Conservation (phyloP, 768 basidiomycete genomes). For the Lentinula guzmanii region DNA sequence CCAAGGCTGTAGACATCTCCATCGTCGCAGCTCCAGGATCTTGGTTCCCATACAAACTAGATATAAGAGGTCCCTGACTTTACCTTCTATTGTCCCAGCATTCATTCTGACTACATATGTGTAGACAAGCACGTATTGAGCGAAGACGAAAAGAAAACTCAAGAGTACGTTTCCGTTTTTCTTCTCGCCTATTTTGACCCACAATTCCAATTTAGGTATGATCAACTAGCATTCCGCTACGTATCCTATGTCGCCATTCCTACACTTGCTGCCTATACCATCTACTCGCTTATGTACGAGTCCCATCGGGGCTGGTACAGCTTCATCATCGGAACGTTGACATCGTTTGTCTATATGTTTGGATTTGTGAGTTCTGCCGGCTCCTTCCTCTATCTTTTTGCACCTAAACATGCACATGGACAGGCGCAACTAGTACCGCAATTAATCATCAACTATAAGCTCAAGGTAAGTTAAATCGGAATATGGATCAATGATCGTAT, state of each 20-base stretch:
- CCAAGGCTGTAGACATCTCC: constrained; percentile 85
- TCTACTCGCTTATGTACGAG: constrained; percentile 77
- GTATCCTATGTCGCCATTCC: constrained; percentile 90
- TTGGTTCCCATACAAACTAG: constrained; percentile 69
- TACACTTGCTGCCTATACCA: constrained; percentile 65
- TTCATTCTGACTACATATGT: neutral
- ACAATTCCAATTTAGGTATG: constrained; percentile 49
- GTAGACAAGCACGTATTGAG: constrained; percentile 93
- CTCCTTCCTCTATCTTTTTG: neutral
- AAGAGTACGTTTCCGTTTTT: constrained; percentile 58
- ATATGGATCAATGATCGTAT: constrained; percentile 3
- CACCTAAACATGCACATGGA: constrained; percentile 11
- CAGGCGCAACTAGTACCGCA: constrained; percentile 84
- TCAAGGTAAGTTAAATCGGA: constrained; percentile 56
- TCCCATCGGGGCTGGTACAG: constrained; percentile 95
- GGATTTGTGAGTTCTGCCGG: constrained; percentile 74
- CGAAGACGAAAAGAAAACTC: constrained; percentile 96
- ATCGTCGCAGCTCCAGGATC: constrained; percentile 61
- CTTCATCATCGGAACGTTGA: constrained; percentile 88
- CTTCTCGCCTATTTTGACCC: neutral
- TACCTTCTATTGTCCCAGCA: constrained; percentile 9
- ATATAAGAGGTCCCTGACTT: constrained; percentile 63
- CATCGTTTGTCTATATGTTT: constrained; percentile 93
- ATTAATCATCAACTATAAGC: constrained; percentile 94
- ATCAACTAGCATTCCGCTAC: constrained; percentile 90